Base-by-base conservation (phyloP, 73 alveolate species). In the Loxodes magnus region DNA sequence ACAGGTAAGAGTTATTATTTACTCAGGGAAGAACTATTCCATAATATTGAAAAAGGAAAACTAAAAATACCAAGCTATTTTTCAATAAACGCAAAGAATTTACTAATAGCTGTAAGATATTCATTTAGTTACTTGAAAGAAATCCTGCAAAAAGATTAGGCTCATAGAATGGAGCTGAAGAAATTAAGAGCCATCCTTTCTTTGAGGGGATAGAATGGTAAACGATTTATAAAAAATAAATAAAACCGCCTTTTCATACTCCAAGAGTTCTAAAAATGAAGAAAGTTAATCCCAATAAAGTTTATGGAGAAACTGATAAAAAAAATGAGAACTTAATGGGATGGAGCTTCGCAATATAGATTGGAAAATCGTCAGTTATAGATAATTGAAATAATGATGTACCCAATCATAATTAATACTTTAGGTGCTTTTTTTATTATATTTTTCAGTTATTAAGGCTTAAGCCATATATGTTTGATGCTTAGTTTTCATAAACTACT, bases 11-110 rank as follows among this genome's bases (percentile, higher is more conserved):
- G n/a, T n/a, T n/a, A 7, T 6, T 6, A 30, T 6, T 6, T 7
- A n/a, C n/a, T n/a, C n/a, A n/a, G 79, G 41, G 98, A 91, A 51
- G 73, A 82, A 35, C 73, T 91, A 35, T 91, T 87, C 51, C 74
- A 87, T 49, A 91, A 88, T 55, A 91, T 91, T 20, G 79, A 83
- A 64, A 79, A 59, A 64, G 96, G 96, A 4, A 83, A 69, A 31
- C 66, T 91, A 35, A 79, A 83, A 44, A 65, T 91, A 5, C 96
- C 96, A 3, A 77, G 75, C 29, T 55, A 71, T 49, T 46, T 90
- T 22, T 39, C 86, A 2, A 62, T 55, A 35, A 88, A 74, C 12
- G 91, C 96, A 5, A 81, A 83, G 64, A 79, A 60, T 52, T 59
- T 91, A 23, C 52, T 91, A 46, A 59, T 36, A 52, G 54, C 55